phyloP scores from a whole-genome alignment of 305 asterid genomes.

The Rubia tinctorum region DNA sequence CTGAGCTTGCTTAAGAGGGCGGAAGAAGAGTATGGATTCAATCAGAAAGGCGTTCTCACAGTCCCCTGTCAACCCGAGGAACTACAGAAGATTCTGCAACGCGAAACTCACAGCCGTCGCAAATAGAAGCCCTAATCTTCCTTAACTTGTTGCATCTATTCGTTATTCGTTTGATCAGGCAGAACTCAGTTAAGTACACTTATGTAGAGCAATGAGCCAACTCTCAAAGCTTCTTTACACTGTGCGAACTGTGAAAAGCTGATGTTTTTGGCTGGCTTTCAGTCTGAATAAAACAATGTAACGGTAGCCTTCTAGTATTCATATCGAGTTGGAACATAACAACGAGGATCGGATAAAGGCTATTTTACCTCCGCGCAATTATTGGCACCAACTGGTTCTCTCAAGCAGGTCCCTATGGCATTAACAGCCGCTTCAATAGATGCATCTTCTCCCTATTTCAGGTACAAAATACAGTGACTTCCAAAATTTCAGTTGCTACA shows the following conservation, averaged over 20 bases:
- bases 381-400: conserved; percentile 73
- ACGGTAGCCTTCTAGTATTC: neutral
- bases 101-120: neutral
- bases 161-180: conserved; percentile 13
- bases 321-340: too few relatives aligned
- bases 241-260: neutral
- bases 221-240: neutral
- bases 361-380: conserved; percentile 69
- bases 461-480: neutral
- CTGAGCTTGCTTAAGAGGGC: conserved; percentile 48
- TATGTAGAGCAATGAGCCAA: neutral
- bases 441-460: conserved; percentile 74
- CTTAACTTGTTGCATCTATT: conserved; percentile 4
- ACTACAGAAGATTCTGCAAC: conserved; percentile 33
- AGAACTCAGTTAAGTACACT: neutral
- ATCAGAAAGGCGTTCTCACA: conserved; percentile 41
- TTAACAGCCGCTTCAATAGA: conserved; percentile 87
- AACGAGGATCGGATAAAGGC: neutral
- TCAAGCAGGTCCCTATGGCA: conserved; percentile 69
- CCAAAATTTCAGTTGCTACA: neutral
- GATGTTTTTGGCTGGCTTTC: neutral
- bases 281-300: neutral
- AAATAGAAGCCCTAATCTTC: conserved; percentile 3
- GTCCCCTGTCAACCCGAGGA: conserved; percentile 51
- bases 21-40: conserved; percentile 61